phyloP scores from a whole-genome alignment of 2,329 filamentous ascomycete genomes.

The Dichotomopilus funicola region DNA sequence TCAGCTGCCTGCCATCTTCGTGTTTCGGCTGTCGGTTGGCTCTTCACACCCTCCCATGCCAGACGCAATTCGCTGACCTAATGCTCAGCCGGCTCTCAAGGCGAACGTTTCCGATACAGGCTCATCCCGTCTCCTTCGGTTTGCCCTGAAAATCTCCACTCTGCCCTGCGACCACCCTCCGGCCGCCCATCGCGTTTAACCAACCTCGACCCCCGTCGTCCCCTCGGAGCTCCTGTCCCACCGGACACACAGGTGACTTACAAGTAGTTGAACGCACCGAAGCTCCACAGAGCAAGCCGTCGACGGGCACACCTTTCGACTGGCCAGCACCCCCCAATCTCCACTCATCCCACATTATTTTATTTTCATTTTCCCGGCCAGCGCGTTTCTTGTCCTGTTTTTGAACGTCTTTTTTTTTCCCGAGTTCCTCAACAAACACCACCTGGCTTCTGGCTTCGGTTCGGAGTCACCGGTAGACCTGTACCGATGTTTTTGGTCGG shows the following conservation, averaged over 20 bases:
- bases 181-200: not conserved
- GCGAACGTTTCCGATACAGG: conserved; percentile 19
- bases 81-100: conserved; percentile 20
- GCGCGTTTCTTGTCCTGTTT: not conserved
- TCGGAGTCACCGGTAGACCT: conserved; percentile 25
- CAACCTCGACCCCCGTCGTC: not conserved
- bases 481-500: conserved; percentile 20
- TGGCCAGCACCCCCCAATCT: conserved; percentile 19
- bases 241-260: conserved; percentile 13
- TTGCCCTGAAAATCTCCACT: conserved; percentile 17
- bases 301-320: conserved; percentile 1
- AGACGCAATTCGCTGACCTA: conserved; percentile 17
- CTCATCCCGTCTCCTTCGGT: conserved; percentile 13
- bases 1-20: conserved; percentile 15
- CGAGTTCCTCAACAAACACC: conserved; percentile 6
- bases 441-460: conserved; percentile 14
- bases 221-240: conserved; percentile 4
- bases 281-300: conserved; percentile 13
- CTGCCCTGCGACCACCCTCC: conserved; percentile 11
- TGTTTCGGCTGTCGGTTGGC: conserved; percentile 21
- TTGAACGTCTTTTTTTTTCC: no score
- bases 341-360: conserved; percentile 30
- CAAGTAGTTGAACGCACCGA: not conserved
- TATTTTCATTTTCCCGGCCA: conserved; percentile 18
- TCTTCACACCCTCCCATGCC: not conserved